Conservation (phyloP, 371 early-diverging fungal genomes). For the Rhizopus arrhizus region DNA sequence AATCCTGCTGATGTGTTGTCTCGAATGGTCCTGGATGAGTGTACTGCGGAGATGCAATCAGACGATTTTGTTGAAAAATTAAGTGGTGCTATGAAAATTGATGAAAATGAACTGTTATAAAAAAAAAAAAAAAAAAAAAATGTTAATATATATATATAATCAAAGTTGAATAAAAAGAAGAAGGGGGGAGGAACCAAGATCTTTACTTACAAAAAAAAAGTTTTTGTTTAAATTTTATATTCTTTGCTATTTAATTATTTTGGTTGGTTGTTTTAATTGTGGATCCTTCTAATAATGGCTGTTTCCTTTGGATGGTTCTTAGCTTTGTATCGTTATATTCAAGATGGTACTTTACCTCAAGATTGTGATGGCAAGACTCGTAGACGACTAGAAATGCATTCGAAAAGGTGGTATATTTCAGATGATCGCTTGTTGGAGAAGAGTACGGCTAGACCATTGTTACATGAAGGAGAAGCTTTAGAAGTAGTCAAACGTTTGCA, state of each 20-base stretch:
- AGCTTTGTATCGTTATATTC: neutral
- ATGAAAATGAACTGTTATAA: no score
- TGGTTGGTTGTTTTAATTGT: no score
- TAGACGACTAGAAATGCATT: neutral
- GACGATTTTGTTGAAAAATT: no score
- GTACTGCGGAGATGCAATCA: no score
- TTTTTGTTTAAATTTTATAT: no score
- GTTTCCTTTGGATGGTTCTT: neutral
- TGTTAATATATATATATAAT: no score
- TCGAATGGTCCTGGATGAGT: no score
- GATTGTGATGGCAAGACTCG: neutral
- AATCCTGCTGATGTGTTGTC: no score
- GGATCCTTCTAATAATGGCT: neutral
- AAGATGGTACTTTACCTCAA: neutral
- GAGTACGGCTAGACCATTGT: neutral
- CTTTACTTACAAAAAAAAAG: no score
- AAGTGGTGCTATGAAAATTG: no score
- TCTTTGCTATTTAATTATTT: neutral
- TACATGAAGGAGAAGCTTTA: slow-evolving; percentile 21
- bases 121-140: no score
- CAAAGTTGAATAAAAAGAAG: slow-evolving; percentile 15
- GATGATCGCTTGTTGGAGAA: neutral
- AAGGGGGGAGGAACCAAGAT: no score
- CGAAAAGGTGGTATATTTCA: neutral
- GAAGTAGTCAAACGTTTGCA: slow-evolving; percentile 24